Evolutionary conservation across 495 filamentous ascomycete species (phyloP).

Genomic region (Penicillium argentinense): DNA sequence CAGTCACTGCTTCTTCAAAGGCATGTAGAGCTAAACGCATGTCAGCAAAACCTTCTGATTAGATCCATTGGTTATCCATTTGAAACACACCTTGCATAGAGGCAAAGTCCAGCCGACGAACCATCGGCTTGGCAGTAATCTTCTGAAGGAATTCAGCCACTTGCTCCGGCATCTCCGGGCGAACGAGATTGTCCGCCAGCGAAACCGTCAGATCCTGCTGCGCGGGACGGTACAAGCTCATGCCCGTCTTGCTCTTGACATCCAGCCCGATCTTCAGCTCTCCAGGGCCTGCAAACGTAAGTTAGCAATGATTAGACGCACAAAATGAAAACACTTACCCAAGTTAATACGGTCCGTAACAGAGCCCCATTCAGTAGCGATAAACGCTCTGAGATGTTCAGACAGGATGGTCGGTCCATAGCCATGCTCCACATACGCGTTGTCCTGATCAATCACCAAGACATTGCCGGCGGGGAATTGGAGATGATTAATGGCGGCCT

Average conservation of each 20-base stretch:
- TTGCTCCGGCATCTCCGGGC: conserved; percentile 54
- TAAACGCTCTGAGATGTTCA: conserved; percentile 65
- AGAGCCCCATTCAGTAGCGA: conserved; percentile 65
- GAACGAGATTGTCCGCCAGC: conserved; percentile 61
- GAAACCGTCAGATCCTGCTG: conserved; percentile 70
- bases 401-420: conserved; percentile 62
- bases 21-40: conserved; percentile 60
- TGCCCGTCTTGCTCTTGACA: conserved; percentile 54
- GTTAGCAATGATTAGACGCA: conserved; percentile 9
- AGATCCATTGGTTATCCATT: not conserved
- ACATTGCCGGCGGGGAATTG: conserved; percentile 43
- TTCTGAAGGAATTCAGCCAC: conserved; percentile 54
- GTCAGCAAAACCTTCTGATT: conserved; percentile 40
- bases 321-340: conserved; percentile 35
- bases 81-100: conserved; percentile 36
- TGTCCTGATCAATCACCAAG: conserved; percentile 55
- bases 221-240: conserved; percentile 62
- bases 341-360: conserved; percentile 74
- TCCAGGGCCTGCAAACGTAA: conserved; percentile 51
- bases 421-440: conserved; percentile 38
- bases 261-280: conserved; percentile 66
- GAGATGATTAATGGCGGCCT: conserved; percentile 32
- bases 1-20: conserved; percentile 76
- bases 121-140: conserved; percentile 38
- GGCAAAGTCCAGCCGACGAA: conserved; percentile 44